Evolutionary conservation across 768 basidiomycete genomes (phyloP).

Genomic region (Tricholomella constricta): DNA sequence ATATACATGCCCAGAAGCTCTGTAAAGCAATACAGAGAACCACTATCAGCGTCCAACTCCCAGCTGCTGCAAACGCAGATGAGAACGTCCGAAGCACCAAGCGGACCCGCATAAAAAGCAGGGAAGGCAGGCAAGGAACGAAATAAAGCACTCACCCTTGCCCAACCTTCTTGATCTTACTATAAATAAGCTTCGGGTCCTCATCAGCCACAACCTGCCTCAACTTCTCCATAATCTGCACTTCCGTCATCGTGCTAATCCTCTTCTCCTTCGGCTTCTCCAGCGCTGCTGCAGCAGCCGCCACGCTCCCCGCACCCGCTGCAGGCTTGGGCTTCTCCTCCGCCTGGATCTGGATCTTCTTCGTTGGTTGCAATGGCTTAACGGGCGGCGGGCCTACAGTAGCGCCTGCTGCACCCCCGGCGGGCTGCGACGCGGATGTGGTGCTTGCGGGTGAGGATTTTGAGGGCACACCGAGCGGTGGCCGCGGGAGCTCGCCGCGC

Average conservation of each 20-base stretch:
- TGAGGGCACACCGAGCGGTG: constrained; percentile 39
- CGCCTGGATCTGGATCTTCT: constrained; percentile 67
- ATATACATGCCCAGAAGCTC: constrained; percentile 97
- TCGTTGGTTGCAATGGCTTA: constrained; percentile 73
- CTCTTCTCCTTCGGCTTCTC: constrained; percentile 83
- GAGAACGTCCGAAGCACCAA: not conserved
- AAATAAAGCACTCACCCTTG: constrained; percentile 74
- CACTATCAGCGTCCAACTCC: constrained; percentile 13
- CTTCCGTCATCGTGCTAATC: constrained; percentile 95
- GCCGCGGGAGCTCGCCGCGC: constrained; percentile 30
- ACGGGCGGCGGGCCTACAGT: constrained; percentile 60
- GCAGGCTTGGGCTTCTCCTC: constrained; percentile 50
- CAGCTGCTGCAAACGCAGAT: not conserved
- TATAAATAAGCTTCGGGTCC: constrained; percentile 88
- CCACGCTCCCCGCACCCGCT: constrained; percentile 56
- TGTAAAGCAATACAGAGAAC: constrained; percentile 29
- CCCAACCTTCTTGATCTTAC: constrained; percentile 98
- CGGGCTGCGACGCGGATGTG: constrained; percentile 46
- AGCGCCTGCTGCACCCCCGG: constrained; percentile 48
- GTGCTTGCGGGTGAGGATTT: constrained; percentile 49
- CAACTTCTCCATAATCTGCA: constrained; percentile 98
- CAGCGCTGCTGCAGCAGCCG: constrained; percentile 72
- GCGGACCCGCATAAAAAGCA: constrained; percentile 5
- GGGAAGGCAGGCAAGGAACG: not conserved
- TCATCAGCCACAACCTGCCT: constrained; percentile 83